Base-by-base conservation (phyloP, 2,329 filamentous ascomycete species). In the Karstenula rhodostoma region DNA sequence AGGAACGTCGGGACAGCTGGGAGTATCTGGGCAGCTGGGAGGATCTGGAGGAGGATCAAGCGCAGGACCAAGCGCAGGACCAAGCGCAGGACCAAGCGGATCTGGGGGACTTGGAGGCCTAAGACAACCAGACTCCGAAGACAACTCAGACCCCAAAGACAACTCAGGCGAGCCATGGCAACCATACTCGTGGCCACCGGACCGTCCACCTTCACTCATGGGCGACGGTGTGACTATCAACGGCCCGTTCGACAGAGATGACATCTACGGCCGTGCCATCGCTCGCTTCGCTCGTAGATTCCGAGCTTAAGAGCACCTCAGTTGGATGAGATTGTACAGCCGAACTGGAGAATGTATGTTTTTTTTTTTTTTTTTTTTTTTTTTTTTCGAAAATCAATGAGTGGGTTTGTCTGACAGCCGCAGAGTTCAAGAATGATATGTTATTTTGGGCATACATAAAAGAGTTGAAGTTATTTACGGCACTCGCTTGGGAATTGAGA, bases 301-400 rank as follows among this genome's bases (percentile, higher is more conserved):
- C 13, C 35, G 50, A 15, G 35, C 50, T 6, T 27, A 27, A 33
- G 23, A n/a, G 15, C 6, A 29, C 27, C 37, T 32, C 29, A 10
- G 17, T 50, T 37, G 35, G 35, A 42, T 23, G 22, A 10, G 12
- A n/a, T n/a, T 52, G 50, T 52, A 52, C 35, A 52, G 50, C 32
- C 50, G 37, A 22, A 22, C 37, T 22, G 50, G 8, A 8, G 6
- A 29, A 42, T 22, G 37, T 35, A 29, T 9, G 50, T 52, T 22
- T 13, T 12, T 25, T 25, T 33, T 4, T n/a, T 33, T 7, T 29
- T 49, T 49, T n/a, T n/a, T n/a, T n/a, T n/a, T n/a, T n/a, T n/a
- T n/a, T n/a, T n/a, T n/a, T 1, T 40, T 5, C 4, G 12, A 10
- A 32, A 13, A 1, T 23, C 33, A 5, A 23, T 10, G 19, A 17